Evolutionary conservation across 2,329 filamentous ascomycete species (phyloP).

Genomic region (Fusarium sp.): DNA sequence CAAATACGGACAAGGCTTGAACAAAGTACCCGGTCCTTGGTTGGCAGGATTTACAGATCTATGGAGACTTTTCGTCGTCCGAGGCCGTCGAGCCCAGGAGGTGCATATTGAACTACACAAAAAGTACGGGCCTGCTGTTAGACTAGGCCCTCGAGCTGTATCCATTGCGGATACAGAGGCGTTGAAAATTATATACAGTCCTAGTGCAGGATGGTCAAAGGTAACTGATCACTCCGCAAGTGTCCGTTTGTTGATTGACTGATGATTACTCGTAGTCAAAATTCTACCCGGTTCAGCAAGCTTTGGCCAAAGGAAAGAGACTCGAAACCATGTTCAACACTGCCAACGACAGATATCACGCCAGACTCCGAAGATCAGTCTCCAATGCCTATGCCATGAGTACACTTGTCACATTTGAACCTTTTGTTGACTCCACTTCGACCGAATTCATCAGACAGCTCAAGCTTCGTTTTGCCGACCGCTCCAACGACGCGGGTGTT

Average conservation of each 20-base stretch:
- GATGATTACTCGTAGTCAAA: conserved; percentile 21
- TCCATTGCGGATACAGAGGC: conserved; percentile 16
- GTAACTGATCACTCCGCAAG: not conserved
- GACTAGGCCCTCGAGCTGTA: conserved; percentile 22
- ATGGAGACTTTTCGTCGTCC: conserved; percentile 26
- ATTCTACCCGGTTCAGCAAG: conserved; percentile 51
- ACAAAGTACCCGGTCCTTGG: conserved; percentile 22
- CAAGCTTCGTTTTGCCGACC: conserved; percentile 13
- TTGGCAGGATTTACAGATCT: conserved; percentile 25
- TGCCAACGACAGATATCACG: conserved; percentile 58
- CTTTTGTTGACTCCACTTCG: conserved; percentile 54
- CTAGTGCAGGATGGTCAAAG: conserved; percentile 20
- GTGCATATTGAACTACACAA: conserved; percentile 28
- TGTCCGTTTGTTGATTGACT: not conserved
- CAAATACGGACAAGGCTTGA: conserved; percentile 26
- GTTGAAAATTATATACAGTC: conserved; percentile 20
- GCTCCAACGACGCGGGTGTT: not conserved
- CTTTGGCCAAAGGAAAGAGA: conserved; percentile 48
- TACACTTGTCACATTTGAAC: conserved; percentile 57
- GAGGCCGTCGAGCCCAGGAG: conserved; percentile 25
- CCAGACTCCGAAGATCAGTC: conserved; percentile 56
- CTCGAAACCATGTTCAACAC: conserved; percentile 55
- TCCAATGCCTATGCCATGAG: conserved; percentile 59
- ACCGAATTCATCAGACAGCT: conserved; percentile 33
- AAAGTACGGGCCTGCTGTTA: conserved; percentile 24